phyloP scores from a whole-genome alignment of 371 early-diverging fungal species.

The Rhizomucor pusillus region DNA sequence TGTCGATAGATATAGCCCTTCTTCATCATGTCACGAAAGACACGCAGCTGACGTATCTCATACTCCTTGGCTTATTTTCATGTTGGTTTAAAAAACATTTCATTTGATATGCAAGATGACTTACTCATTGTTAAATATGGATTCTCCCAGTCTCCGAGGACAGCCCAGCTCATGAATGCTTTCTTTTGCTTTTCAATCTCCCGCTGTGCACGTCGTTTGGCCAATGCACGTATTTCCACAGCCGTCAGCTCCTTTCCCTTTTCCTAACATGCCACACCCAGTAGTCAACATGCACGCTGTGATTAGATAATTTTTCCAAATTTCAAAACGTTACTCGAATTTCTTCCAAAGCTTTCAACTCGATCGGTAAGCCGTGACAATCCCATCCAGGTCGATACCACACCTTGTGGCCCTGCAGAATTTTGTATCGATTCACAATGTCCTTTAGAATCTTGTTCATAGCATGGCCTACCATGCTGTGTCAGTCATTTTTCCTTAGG shows the following conservation, averaged over 20 bases:
- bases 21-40: conserved; percentile 77
- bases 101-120: conserved; percentile 3
- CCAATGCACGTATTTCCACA: conserved; percentile 63
- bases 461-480: conserved; percentile 69
- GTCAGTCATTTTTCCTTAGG: too few relatives aligned
- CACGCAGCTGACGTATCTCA: conserved; percentile 74
- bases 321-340: conserved; percentile 43
- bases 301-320: neutral
- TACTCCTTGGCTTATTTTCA: conserved; percentile 59
- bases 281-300: neutral
- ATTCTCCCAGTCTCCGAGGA: conserved; percentile 86
- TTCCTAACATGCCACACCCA: conserved; percentile 18
- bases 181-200: conserved; percentile 68
- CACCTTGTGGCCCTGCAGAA: conserved; percentile 84
- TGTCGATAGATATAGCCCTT: conserved; percentile 73
- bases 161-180: conserved; percentile 71
- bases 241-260: conserved; percentile 51
- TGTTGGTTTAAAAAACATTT: neutral
- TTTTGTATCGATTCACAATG: conserved; percentile 82
- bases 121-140: conserved; percentile 75
- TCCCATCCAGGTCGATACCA: conserved; percentile 96
- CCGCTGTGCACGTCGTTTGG: conserved; percentile 65
- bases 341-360: conserved; percentile 82
- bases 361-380: conserved; percentile 96
- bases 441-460: conserved; percentile 95